These are phyloP conservation scores for Hemisphaericaspora lyxosophila DNA, from an alignment of 1,139 yeast genomes.

Conservation along the genomic window DNA sequence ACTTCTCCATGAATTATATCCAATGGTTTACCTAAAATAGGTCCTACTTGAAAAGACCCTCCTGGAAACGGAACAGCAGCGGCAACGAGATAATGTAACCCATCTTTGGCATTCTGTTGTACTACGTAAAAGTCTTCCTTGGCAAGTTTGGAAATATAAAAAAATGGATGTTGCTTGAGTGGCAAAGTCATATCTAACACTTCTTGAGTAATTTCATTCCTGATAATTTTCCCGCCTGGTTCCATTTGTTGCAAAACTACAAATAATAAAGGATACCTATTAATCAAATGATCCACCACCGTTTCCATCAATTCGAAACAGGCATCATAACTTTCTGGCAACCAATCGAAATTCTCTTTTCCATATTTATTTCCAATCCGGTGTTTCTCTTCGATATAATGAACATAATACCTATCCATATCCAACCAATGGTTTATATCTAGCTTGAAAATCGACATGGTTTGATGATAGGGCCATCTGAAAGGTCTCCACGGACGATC, in stretches of 20 bases:
- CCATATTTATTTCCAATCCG: conserved; percentile 60
- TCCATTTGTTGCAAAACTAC: conserved; percentile 43
- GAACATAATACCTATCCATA: conserved; percentile 73
- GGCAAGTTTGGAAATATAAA: conserved; percentile 65
- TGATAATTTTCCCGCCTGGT: conserved; percentile 38
- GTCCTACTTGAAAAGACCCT: conserved; percentile 63
- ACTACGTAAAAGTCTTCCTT: conserved; percentile 74
- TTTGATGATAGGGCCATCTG: conserved; percentile 79
- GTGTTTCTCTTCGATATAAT: conserved; percentile 62
- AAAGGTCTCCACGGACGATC: conserved; percentile 83
- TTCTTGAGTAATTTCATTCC: conserved; percentile 63
- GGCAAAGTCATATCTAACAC: conserved; percentile 59
- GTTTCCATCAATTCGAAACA: conserved; percentile 63
- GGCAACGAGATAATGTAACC: conserved; percentile 62
- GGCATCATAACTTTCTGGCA: conserved; percentile 67
- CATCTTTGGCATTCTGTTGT: conserved; percentile 52
- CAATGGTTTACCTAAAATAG: conserved; percentile 59
- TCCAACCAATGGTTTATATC: conserved; percentile 77
- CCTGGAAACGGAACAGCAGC: conserved; percentile 82
- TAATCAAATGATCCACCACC: conserved; percentile 58
- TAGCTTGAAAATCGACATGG: conserved; percentile 70
- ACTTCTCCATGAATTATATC: conserved; percentile 70
- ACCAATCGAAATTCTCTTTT: conserved; percentile 61
- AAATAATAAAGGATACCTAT: conserved; percentile 63
- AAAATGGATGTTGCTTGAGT: conserved; percentile 60